Evolutionary conservation across 768 basidiomycete species (phyloP).

Genomic region (Pleurotus tuber-regium): DNA sequence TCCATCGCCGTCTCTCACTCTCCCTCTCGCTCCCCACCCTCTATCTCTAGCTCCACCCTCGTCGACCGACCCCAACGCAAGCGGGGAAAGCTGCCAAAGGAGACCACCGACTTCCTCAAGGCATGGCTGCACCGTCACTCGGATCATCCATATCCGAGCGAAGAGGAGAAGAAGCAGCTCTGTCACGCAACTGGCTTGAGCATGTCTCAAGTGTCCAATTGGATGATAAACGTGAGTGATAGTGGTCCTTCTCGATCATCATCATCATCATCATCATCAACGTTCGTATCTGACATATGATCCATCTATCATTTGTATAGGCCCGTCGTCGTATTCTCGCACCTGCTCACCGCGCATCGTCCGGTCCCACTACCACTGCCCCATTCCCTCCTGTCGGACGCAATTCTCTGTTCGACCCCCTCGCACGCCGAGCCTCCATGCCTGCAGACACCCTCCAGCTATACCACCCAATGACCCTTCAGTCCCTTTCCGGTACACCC

Average conservation of each 20-base stretch:
- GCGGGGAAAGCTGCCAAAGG: conserved; percentile 86
- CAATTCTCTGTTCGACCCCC: conserved; percentile 37
- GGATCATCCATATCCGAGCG: conserved; percentile 86
- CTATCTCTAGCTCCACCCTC: conserved; percentile 52
- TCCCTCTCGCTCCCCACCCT: conserved; percentile 52
- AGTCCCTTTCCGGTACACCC: conserved; percentile 47
- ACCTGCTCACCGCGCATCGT: conserved; percentile 73
- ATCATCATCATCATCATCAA: too few relatives aligned
- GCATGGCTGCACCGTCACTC: conserved; percentile 87
- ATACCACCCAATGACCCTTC: conserved; percentile 78
- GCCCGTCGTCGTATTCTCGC: conserved; percentile 82
- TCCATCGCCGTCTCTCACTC: conserved; percentile 42
- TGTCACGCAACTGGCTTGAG: conserved; percentile 83
- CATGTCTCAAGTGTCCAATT: conserved; percentile 89
- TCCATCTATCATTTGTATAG: conserved; percentile 30
- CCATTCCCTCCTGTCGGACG: conserved; percentile 62
- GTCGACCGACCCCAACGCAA: conserved; percentile 79
- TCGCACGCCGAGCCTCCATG: conserved; percentile 62
- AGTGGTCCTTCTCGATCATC: background rate
- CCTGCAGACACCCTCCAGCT: conserved; percentile 71
- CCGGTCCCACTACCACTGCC: conserved; percentile 74
- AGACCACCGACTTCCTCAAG: conserved; percentile 86
- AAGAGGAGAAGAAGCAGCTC: conserved; percentile 88
- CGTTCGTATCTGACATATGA: background rate
- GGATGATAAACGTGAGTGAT: conserved; percentile 81